Conservation (phyloP, 2,329 filamentous ascomycete species). For the Diaporthe sp. region DNA sequence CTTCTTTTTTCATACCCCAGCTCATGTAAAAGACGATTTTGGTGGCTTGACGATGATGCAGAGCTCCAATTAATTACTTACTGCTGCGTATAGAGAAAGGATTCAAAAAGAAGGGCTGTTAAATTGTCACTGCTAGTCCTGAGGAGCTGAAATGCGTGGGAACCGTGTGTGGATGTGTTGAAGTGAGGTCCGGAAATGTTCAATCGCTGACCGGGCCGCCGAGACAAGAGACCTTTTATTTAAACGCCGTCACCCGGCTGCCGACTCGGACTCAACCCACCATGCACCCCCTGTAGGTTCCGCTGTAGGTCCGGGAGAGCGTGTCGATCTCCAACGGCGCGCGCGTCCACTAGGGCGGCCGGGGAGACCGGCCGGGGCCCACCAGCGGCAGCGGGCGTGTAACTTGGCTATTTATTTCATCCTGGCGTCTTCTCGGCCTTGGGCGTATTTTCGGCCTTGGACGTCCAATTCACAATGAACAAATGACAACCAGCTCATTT, state of each 20-base stretch:
- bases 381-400: not conserved
- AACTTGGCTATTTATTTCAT: not conserved
- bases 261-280: not conserved
- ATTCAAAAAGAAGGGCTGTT: not conserved
- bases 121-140: not conserved
- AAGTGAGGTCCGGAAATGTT: not conserved
- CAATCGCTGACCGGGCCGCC: not conserved
- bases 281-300: not conserved
- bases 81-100: slow-evolving; percentile 8
- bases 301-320: not conserved
- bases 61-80: slow-evolving; percentile 23
- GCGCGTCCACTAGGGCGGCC: not conserved
- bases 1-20: slow-evolving; percentile 13
- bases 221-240: not conserved
- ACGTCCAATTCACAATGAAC: not conserved
- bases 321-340: slow-evolving; percentile 2
- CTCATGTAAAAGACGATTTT: slow-evolving; percentile 23
- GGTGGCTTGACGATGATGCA: slow-evolving; percentile 21
- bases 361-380: not conserved
- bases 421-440: not conserved
- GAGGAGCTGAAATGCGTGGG: too few species aligned
- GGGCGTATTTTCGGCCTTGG: too few species aligned
- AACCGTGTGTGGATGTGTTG: not conserved
- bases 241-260: not conserved
- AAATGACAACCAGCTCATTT: not conserved